These are phyloP conservation scores for Fusarium hostae DNA, from an alignment of 2,329 filamentous ascomycete genomes.

Conservation along the genomic window DNA sequence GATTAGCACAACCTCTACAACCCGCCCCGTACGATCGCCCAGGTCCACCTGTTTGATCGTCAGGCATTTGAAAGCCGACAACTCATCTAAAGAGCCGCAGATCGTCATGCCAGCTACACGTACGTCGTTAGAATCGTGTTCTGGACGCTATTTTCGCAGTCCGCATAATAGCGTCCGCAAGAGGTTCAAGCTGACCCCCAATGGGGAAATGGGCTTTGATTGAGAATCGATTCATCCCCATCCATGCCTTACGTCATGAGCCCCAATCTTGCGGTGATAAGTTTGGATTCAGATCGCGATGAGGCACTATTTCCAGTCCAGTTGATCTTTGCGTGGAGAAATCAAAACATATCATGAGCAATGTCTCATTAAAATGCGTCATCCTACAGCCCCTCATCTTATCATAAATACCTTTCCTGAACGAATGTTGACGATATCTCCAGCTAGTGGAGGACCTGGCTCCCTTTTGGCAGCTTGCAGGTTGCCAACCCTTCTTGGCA, in stretches of 20 bases:
- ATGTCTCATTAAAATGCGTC: constrained; percentile 35
- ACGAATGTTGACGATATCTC: constrained; percentile 7
- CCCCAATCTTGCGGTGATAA: not conserved
- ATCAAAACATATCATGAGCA: constrained; percentile 2
- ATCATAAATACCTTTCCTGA: constrained; percentile 2
- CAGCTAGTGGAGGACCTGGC: constrained; percentile 3
- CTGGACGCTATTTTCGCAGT: constrained; percentile 14
- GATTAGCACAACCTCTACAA: constrained; percentile 2
- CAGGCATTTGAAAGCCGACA: constrained; percentile 34
- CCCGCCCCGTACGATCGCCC: constrained; percentile 26
- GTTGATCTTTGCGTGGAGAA: constrained; percentile 19
- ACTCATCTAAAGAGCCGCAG: constrained; percentile 28
- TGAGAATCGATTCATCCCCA: constrained; percentile 12
- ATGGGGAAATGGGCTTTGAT: constrained; percentile 29
- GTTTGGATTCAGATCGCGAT: not conserved
- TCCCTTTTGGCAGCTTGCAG: not conserved
- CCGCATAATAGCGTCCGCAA: constrained; percentile 11
- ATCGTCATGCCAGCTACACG: constrained; percentile 23
- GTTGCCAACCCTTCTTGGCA: constrained; percentile 21
- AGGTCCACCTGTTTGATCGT: constrained; percentile 40
- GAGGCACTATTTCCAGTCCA: constrained; percentile 1
- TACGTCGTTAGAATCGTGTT: constrained; percentile 6
- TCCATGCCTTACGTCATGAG: constrained; percentile 37
- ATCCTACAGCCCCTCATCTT: constrained; percentile 10
- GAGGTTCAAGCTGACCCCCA: constrained; percentile 22